Percentiles rank a stretch among this genome's conserved stretches.
phyloP scores from a whole-genome alignment of 495 filamentous ascomycete species.

The Aspergillus campestris region DNA sequence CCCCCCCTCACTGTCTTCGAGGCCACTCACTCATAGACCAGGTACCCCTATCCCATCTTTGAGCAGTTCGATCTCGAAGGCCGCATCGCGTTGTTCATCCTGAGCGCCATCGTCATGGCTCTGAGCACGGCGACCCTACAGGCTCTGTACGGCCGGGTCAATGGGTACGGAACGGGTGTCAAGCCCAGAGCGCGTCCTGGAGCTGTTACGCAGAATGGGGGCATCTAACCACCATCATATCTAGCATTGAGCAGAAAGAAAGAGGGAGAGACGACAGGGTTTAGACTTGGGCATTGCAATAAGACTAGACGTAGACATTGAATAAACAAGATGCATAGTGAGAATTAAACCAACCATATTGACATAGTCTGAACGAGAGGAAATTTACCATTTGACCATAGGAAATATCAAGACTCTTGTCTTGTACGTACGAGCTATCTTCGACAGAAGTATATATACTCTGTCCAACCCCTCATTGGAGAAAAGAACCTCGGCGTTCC shows the following conservation, averaged over 20 bases:
- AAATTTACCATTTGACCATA: too few relatives aligned
- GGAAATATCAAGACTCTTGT: too few relatives aligned
- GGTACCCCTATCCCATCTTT: slow-evolving; percentile 86
- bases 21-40: slow-evolving; percentile 21
- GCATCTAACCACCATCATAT: slow-evolving; percentile 7
- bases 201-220: slow-evolving; percentile 21
- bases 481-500: too few relatives aligned
- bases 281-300: not conserved
- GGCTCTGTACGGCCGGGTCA: slow-evolving; percentile 59
- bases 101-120: slow-evolving; percentile 64
- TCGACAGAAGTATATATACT: too few relatives aligned
- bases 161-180: slow-evolving; percentile 43
- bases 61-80: slow-evolving; percentile 50
- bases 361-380: too few relatives aligned
- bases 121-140: slow-evolving; percentile 57
- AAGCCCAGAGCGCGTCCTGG: slow-evolving; percentile 23
- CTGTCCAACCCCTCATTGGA: too few relatives aligned
- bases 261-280: too few relatives aligned
- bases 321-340: too few relatives aligned
- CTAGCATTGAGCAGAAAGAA: not conserved
- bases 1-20: not conserved
- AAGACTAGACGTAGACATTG: too few relatives aligned
- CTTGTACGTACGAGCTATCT: too few relatives aligned
- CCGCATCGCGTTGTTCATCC: slow-evolving; percentile 58
- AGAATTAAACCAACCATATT: too few relatives aligned